These are phyloP conservation scores for Aspergillus bertholletiae DNA, from an alignment of 495 filamentous ascomycete genomes.

Conservation along the genomic window DNA sequence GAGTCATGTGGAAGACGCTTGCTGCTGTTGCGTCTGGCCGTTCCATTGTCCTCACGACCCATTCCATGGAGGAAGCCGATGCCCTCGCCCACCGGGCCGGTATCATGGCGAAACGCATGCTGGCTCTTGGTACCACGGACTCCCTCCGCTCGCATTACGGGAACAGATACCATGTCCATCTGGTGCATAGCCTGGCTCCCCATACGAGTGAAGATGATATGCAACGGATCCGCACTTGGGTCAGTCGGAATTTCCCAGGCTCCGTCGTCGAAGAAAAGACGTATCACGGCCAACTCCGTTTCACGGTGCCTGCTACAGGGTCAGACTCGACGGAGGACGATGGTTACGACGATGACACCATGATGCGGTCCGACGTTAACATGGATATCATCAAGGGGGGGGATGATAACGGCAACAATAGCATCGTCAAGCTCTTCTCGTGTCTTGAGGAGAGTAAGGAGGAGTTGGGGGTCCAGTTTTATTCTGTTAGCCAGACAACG, in stretches of 20 bases:
- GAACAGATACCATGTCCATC: conserved; percentile 39
- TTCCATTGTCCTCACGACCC: conserved; percentile 41
- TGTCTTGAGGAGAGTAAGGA: conserved; percentile 65
- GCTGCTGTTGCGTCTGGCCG: conserved; percentile 32
- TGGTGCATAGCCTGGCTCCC: conserved; percentile 72
- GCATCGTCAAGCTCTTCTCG: conserved; percentile 64
- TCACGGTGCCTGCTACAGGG: conserved; percentile 56
- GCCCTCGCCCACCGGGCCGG: conserved; percentile 38
- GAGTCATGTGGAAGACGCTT: conserved; percentile 47
- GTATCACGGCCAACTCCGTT: conserved; percentile 80
- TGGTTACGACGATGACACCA: not conserved
- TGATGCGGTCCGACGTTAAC: not conserved
- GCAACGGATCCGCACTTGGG: conserved; percentile 57
- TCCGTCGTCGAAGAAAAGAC: conserved; percentile 66
- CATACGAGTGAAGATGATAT: conserved; percentile 65
- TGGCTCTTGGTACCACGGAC: conserved; percentile 38
- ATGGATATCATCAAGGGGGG: not conserved
- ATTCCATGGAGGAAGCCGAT: conserved; percentile 47
- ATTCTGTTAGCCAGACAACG: conserved; percentile 75
- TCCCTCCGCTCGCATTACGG: conserved; percentile 35
- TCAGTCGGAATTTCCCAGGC: conserved; percentile 49
- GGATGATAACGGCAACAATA: not conserved
- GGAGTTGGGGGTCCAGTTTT: conserved; percentile 68
- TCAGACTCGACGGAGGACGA: not conserved
- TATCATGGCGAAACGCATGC: conserved; percentile 42